Percentiles rank a stretch among this genome's conserved stretches.
phyloP scores from a whole-genome alignment of 495 filamentous ascomycete genomes.

The Talaromyces borbonicus region DNA sequence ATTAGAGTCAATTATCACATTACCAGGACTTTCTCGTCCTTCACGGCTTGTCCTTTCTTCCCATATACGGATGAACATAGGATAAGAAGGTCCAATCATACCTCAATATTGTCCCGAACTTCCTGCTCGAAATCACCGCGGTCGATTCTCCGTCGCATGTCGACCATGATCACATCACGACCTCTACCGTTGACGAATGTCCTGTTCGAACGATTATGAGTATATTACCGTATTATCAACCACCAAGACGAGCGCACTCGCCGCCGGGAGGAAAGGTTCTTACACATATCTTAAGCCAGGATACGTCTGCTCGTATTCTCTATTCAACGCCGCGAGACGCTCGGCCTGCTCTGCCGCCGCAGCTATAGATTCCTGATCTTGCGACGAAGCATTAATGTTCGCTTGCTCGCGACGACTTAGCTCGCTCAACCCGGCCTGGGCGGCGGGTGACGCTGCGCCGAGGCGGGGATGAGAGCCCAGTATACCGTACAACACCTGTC shows the following conservation, averaged over 20 bases:
- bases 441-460: constrained; percentile 42
- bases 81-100: constrained; percentile 23
- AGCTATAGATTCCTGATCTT: constrained; percentile 29
- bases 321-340: constrained; percentile 48
- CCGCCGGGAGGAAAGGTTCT: constrained; percentile 16
- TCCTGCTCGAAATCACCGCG: constrained; percentile 57
- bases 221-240: too few relatives aligned
- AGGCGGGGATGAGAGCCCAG: constrained; percentile 82
- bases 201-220: too few relatives aligned
- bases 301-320: constrained; percentile 72
- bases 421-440: constrained; percentile 58
- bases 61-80: background rate
- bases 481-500: constrained; percentile 53
- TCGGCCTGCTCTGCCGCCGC: constrained; percentile 48
- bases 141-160: constrained; percentile 72
- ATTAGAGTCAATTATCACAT: too few relatives aligned
- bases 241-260: too few relatives aligned
- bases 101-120: constrained; percentile 66
- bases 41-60: too few relatives aligned
- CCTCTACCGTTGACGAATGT: constrained; percentile 83
- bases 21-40: too few relatives aligned
- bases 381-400: constrained; percentile 37
- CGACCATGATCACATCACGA: constrained; percentile 64
- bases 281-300: constrained; percentile 83
- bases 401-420: constrained; percentile 73